Conservation (phyloP, 495 filamentous ascomycete genomes). For the Tetracladium setigerum region DNA sequence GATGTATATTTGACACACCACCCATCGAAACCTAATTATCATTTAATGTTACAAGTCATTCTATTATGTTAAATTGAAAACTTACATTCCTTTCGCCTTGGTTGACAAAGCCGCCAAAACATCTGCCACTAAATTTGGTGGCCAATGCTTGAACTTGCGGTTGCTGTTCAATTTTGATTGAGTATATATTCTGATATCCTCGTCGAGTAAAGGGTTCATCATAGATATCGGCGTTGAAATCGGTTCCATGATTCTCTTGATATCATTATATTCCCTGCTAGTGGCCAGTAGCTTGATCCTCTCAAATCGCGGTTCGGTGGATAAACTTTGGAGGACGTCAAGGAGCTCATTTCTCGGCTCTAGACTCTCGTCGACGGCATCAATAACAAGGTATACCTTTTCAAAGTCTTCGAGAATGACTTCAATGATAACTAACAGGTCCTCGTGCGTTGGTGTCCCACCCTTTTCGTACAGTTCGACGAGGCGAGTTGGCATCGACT, state of each 20-base stretch:
- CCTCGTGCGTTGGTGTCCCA: not conserved
- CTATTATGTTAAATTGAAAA: not conserved
- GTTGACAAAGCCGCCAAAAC: slow-evolving; percentile 21
- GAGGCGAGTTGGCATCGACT: not conserved
- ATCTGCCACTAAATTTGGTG: slow-evolving; percentile 9
- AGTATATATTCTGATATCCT: slow-evolving; percentile 21
- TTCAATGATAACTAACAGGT: slow-evolving; percentile 3
- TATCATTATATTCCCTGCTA: slow-evolving; percentile 34
- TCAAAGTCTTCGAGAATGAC: slow-evolving; percentile 15
- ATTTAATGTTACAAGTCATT: not conserved
- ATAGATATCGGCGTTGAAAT: slow-evolving; percentile 17
- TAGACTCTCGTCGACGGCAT: slow-evolving; percentile 26
- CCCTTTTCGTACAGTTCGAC: not conserved
- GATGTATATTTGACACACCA: slow-evolving; percentile 28
- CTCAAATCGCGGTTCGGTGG: slow-evolving; percentile 21
- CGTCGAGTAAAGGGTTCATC: slow-evolving; percentile 16
- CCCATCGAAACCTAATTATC: slow-evolving; percentile 33
- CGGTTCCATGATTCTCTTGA: slow-evolving; percentile 18
- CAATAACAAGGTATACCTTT: slow-evolving; percentile 23
- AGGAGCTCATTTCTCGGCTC: slow-evolving; percentile 12
- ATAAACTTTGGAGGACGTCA: slow-evolving; percentile 4
- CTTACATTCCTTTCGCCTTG: slow-evolving; percentile 35
- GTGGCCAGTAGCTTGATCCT: slow-evolving; percentile 32
- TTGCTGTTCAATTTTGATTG: slow-evolving; percentile 6
- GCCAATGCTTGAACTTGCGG: slow-evolving; percentile 20